Conservation (phyloP, 1,284 basidiomycete genomes). For the Puccinia polysora region DNA sequence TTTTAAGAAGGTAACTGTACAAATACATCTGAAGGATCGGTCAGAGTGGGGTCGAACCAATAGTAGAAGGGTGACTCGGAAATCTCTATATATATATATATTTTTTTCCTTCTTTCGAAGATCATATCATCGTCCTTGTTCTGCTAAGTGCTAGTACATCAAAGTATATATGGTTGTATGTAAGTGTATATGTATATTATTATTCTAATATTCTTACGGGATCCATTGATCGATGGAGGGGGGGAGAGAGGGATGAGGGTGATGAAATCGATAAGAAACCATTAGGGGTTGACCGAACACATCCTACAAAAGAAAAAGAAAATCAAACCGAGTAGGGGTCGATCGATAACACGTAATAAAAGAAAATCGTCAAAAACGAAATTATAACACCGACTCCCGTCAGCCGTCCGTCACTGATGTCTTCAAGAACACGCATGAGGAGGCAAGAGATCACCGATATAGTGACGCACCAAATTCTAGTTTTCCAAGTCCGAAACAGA, state of each 20-base stretch:
- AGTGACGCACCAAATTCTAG: slow-evolving; percentile 49
- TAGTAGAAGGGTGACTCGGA: too few relatives aligned
- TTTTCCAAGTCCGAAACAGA: slow-evolving; percentile 65
- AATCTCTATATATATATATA: too few relatives aligned
- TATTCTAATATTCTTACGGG: neutral
- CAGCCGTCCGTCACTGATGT: slow-evolving; percentile 22
- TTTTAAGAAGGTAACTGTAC: too few relatives aligned
- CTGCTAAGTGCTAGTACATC: too few relatives aligned
- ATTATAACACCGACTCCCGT: too few relatives aligned
- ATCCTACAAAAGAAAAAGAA: slow-evolving; percentile 30
- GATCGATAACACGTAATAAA: neutral
- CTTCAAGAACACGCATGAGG: slow-evolving; percentile 4
- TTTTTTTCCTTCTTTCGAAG: too few relatives aligned
- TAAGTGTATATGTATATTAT: too few relatives aligned
- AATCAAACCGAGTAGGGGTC: too few relatives aligned
- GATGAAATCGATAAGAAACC: neutral
- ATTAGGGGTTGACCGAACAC: slow-evolving; percentile 40
- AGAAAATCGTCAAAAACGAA: neutral
- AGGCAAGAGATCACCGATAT: slow-evolving; percentile 11
- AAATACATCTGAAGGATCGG: too few relatives aligned
- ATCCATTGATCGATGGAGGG: neutral
- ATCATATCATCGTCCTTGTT: too few relatives aligned
- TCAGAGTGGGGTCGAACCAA: too few relatives aligned
- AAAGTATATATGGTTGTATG: too few relatives aligned
- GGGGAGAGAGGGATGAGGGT: neutral